phyloP scores from a whole-genome alignment of 176 grass and related monocot species.

The Poa annua region DNA sequence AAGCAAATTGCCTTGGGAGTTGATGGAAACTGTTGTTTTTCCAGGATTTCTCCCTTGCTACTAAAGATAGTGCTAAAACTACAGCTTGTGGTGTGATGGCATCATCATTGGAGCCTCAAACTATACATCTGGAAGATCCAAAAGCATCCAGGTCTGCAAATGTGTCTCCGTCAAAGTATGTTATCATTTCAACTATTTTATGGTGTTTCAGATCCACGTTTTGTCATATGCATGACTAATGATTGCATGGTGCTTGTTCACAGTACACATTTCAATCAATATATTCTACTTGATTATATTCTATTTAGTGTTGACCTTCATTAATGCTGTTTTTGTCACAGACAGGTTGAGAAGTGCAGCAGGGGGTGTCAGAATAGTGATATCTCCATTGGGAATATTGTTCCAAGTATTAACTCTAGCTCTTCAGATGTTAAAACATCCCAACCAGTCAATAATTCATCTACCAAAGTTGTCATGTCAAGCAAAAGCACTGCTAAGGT shows the following conservation, averaged over 20 bases:
- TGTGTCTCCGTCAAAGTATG: conserved; percentile 29
- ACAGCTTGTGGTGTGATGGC: conserved; percentile 36
- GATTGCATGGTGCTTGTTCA: conserved; percentile 20
- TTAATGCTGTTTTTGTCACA: conserved; percentile 50
- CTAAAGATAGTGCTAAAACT: conserved; percentile 49
- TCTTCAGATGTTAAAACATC: conserved; percentile 46
- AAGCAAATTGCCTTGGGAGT: conserved; percentile 16
- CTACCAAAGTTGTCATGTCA: conserved; percentile 34
- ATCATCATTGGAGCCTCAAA: conserved; percentile 29
- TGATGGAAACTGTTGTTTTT: conserved; percentile 36
- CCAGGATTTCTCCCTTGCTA: conserved; percentile 66
- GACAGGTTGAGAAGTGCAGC: conserved; percentile 43
- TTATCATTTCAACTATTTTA: background rate
- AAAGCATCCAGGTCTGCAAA: conserved; percentile 34
- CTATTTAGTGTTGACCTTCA: conserved; percentile 27
- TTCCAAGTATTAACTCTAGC: conserved; percentile 37
- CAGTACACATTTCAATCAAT: conserved; percentile 7
- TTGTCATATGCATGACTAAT: background rate
- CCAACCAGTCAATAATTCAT: conserved; percentile 41
- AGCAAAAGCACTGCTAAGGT: conserved; percentile 63
- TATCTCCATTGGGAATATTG: conserved; percentile 30
- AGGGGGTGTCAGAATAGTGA: conserved; percentile 22
- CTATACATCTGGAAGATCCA: conserved; percentile 21
- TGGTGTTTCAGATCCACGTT: background rate
- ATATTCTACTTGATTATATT: conserved; percentile 7